Evolutionary conservation across 2,329 filamentous ascomycete species (phyloP).

Genomic region (Aspergillus sp.): DNA sequence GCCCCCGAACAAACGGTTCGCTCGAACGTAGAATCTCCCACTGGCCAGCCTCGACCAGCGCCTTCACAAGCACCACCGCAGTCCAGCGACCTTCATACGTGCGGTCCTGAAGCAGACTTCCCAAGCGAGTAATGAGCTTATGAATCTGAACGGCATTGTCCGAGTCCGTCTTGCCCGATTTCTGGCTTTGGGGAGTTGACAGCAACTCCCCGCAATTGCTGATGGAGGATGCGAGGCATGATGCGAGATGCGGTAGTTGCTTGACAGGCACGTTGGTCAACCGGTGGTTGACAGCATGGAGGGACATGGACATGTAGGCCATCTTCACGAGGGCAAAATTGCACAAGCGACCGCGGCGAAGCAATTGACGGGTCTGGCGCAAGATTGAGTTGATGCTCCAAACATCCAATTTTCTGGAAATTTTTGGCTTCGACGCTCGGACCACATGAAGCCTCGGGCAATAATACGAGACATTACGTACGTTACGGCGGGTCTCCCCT

Average conservation of each 20-base stretch:
- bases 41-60: conserved; percentile 77
- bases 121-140: conserved; percentile 77
- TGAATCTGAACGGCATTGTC: conserved; percentile 73
- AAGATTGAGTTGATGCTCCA: conserved; percentile 1
- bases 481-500: conserved; percentile 18
- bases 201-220: conserved; percentile 61
- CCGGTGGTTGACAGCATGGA: conserved; percentile 49
- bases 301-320: conserved; percentile 38
- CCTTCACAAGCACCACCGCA: conserved; percentile 77
- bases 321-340: conserved; percentile 19
- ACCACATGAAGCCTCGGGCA: conserved; percentile 33
- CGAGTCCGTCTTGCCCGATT: conserved; percentile 62
- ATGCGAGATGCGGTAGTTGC: conserved; percentile 72
- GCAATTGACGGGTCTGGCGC: not conserved
- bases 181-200: conserved; percentile 61
- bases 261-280: conserved; percentile 71
- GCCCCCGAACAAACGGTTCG: conserved; percentile 73
- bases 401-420: not conserved
- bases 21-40: conserved; percentile 76
- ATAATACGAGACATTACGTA: conserved; percentile 26
- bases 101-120: conserved; percentile 75
- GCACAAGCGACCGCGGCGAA: not conserved
- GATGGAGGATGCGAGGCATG: conserved; percentile 63
- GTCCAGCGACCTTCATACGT: conserved; percentile 74
- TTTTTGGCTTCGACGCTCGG: conserved; percentile 27